Base-by-base conservation (phyloP, 2,329 filamentous ascomycete genomes). In the Dactylellina haptotyla region DNA sequence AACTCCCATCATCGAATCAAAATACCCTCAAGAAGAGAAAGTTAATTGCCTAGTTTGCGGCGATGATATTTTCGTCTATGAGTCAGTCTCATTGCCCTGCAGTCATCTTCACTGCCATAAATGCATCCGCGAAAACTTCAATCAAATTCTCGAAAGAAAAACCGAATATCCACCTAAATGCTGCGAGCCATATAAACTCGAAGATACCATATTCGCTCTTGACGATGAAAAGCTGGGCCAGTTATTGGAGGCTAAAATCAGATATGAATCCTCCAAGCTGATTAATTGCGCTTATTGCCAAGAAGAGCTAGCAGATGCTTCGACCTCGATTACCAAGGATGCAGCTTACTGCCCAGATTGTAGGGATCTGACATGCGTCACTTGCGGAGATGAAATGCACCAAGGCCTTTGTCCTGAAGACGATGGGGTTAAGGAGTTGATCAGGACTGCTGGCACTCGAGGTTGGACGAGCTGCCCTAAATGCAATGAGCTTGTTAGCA, bases 101-200 rank as follows among this genome's bases (percentile, higher is more conserved):
- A 16, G 32, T 8, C 67, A 65, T 25, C 9, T 30, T 3, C 46
- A 72, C 14, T 72, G 67, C 10, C 32, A 72, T 1, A 18, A n/a
- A 3, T 72, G 67, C 9, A 20, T 72, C 8, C 32, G 20, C 2
- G n/a, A 45, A 5, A 72, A 65, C n/a, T 65, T 46, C 12, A 28
- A 65, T 14, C 46, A 34, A 1, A 28, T 41, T 12, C 4, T 72
- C 14, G 56, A 41, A 3, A 12, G 18, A 32, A 32, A 59, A 1
- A 30, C 51, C 3, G n/a, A 34, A 14, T 72, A 61, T 28, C 67
- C 67, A 28, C 67, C 67, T 16, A 30, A 45, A 14, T 72, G 67
- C 14, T 72, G 67, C 26, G 12, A 59, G 14, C 53, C 59, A 2
- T 48, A 65, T 3, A 54, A 72, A 5, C 45, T 56, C 9, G 26